Conservation (phyloP, 257 asterid genomes). For the Mentha longifolia region DNA sequence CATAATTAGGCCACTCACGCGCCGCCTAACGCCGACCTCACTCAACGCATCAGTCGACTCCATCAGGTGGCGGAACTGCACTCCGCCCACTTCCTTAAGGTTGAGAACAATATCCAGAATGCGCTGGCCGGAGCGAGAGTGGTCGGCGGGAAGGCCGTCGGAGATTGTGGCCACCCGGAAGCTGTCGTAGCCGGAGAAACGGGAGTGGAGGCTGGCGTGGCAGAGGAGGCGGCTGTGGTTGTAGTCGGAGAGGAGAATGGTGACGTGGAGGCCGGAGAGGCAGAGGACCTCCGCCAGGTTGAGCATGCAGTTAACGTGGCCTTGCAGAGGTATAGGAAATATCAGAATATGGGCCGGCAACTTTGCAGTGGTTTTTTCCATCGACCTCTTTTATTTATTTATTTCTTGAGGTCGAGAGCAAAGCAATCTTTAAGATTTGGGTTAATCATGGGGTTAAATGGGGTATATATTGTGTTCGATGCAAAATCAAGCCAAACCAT, state of each 20-base stretch:
- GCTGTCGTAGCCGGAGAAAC: conserved; percentile 41
- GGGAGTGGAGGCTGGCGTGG: conserved; percentile 40
- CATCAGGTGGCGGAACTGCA: conserved; percentile 44
- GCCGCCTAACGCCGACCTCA: conserved; percentile 32
- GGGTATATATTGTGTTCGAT: too few relatives aligned
- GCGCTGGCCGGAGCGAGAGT: conserved; percentile 44
- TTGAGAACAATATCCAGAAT: conserved; percentile 36
- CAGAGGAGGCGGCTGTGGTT: conserved; percentile 49
- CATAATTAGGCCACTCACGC: conserved; percentile 48
- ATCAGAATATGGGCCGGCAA: conserved; percentile 56
- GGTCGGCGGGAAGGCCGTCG: conserved; percentile 56
- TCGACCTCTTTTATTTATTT: background rate
- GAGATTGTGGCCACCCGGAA: conserved; percentile 52
- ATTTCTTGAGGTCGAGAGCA: too few relatives aligned
- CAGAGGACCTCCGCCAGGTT: conserved; percentile 64
- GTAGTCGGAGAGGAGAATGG: conserved; percentile 51
- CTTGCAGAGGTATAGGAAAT: conserved; percentile 60
- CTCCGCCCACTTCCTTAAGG: conserved; percentile 37
- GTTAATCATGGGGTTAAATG: too few relatives aligned
- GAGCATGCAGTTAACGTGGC: conserved; percentile 65
- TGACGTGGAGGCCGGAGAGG: conserved; percentile 51
- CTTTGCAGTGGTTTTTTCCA: background rate
- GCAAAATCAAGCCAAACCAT: too few relatives aligned
- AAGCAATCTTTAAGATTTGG: too few relatives aligned
- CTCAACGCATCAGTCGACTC: conserved; percentile 34